Base-by-base conservation (phyloP, 2,329 filamentous ascomycete genomes). In the Rhinocladiella mackenziei region DNA sequence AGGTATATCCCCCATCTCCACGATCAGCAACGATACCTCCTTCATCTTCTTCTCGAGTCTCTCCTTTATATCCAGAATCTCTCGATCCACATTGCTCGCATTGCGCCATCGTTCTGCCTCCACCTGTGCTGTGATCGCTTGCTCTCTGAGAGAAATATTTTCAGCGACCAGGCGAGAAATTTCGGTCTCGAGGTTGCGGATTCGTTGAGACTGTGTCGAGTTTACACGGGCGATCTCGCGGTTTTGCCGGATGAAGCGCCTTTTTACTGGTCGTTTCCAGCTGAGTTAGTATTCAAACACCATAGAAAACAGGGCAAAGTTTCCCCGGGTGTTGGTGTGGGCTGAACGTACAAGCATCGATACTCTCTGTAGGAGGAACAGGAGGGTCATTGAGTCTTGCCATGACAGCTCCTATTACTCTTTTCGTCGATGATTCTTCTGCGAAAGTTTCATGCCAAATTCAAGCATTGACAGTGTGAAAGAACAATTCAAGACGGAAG, bases 181-280 rank as follows among this genome's bases (percentile, higher is more conserved):
- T 57, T 83, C 79, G n/a, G 72, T 69, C 59, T 83, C 79, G 38
- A 83, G 70, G 43, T 69, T 75, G 46, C 80, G 77, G 47, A 83
- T 83, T 35, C 78, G 77, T 36, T 81, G 68, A 3, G 77, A 81
- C 60, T 83, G 80, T 43, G 72, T 73, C 5, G 80, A 82, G 58
- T 83, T 83, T 49, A 71, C 76, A 53, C 76, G 72, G 46, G 79
- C 78, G 46, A 83, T 76, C 59, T 83, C 80, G 55, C 80, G 76
- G 59, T 83, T 83, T 60, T 83, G 80, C 43, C 80, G 68, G 51
- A 82, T 70, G 58, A 82, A 83, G 53, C 78, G 69, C 48, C 80
- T 70, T 66, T 81, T 83, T 40, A 83, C 78, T 81, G 50, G 18
- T 11, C 8, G 4, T 7, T 37, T 36, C 45, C 35, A 38, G 30